A percentile compares a stretch with the other conserved stretches of the same genome.
These are phyloP conservation scores for Moelleriella libera DNA, from an alignment of 2,329 filamentous ascomycete genomes.

Conservation along the genomic window DNA sequence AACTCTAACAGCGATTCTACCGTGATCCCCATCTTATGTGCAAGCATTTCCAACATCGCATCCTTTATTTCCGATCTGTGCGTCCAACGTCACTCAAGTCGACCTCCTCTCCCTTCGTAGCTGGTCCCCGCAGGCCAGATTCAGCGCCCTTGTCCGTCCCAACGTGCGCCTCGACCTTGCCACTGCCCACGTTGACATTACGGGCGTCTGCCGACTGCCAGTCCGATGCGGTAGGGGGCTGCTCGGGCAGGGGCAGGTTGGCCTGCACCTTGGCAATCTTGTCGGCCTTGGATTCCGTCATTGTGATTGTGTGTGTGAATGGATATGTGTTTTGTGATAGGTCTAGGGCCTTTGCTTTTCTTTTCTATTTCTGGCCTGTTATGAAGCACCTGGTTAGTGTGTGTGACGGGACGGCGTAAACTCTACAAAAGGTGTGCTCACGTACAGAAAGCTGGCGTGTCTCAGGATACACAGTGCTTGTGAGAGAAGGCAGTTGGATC, in stretches of 20 bases:
- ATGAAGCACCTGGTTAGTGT: too few species aligned
- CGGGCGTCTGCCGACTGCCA: slow-evolving; percentile 59
- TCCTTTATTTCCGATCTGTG: not conserved
- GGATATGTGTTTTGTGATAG: not conserved
- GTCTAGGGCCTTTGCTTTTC: not conserved
- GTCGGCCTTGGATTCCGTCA: slow-evolving; percentile 41
- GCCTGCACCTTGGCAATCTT: slow-evolving; percentile 53
- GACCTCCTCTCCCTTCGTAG: slow-evolving; percentile 38
- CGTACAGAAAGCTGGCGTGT: too few species aligned
- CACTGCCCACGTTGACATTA: slow-evolving; percentile 50
- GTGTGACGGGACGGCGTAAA: too few species aligned
- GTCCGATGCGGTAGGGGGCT: slow-evolving; percentile 64
- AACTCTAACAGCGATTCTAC: not conserved
- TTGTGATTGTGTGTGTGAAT: not conserved
- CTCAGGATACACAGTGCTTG: too few species aligned
- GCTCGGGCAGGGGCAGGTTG: slow-evolving; percentile 67
- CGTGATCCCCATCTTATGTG: too few species aligned
- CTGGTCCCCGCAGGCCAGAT: slow-evolving; percentile 42
- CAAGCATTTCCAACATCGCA: not conserved
- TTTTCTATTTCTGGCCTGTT: too few species aligned
- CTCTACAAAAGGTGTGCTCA: too few species aligned
- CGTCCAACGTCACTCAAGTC: slow-evolving; percentile 49
- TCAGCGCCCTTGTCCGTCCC: slow-evolving; percentile 33
- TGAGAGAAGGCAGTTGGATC: too few species aligned
- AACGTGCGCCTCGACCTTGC: slow-evolving; percentile 24